Conservation (phyloP, 2,329 filamentous ascomycete species). For the Ceratocystis harringtonii region DNA sequence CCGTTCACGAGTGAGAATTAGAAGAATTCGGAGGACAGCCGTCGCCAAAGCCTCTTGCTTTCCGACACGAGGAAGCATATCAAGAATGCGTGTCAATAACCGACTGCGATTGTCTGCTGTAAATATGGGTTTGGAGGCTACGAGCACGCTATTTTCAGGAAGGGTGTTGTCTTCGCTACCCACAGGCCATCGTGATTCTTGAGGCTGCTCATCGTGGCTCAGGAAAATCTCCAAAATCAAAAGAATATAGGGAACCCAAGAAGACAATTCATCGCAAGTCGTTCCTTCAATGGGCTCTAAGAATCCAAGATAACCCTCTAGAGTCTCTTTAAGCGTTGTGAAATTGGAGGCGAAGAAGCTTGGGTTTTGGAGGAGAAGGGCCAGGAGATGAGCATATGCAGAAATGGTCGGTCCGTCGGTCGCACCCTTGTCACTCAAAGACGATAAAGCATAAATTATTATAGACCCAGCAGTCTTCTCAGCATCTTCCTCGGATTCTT, state of each 20-base stretch:
- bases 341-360: constrained; percentile 66
- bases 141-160: constrained; percentile 18
- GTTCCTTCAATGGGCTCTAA: constrained; percentile 55
- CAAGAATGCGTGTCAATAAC: constrained; percentile 64
- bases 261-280: constrained; percentile 62
- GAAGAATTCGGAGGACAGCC: constrained; percentile 66
- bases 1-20: constrained; percentile 72
- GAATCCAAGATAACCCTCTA: constrained; percentile 62
- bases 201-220: constrained; percentile 74
- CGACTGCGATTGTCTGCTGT: constrained; percentile 40
- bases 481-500: constrained; percentile 32
- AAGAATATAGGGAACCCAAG: constrained; percentile 83
- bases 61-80: constrained; percentile 69
- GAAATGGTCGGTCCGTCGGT: constrained; percentile 50
- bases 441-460: constrained; percentile 69
- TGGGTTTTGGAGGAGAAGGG: constrained; percentile 69
- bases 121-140: constrained; percentile 29
- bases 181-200: constrained; percentile 54
- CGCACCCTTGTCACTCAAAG: constrained; percentile 46
- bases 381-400: constrained; percentile 82
- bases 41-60: constrained; percentile 77
- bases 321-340: constrained; percentile 59
- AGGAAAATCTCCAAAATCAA: constrained; percentile 80
- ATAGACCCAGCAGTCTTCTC: constrained; percentile 57
- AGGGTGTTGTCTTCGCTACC: constrained; percentile 34